Evolutionary conservation across 2,329 filamentous ascomycete genomes (phyloP), one percentile per base, ranked within the genome.

Genomic region (Beauveria sp.): DNA sequence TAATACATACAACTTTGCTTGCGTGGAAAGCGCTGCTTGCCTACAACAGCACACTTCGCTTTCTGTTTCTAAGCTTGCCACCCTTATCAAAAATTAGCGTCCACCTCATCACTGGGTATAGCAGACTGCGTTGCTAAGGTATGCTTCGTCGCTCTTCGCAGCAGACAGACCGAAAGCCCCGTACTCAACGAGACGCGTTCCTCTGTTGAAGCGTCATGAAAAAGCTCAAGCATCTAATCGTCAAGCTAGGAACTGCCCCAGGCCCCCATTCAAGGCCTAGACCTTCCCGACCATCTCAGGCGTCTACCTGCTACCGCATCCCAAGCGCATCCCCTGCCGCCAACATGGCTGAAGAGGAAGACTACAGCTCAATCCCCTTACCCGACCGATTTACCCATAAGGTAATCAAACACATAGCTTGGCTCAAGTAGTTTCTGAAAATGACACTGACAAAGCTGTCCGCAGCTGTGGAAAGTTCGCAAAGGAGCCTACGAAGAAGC

Each of bases 401-500:
- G 79, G 85, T 88, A 68, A 59, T 72, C 65, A 44, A 24, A 26
- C 18, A 24, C 41, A 50, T 40, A 43, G 2, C 7, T 5, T 20
- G 4, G 14, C 34, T 28, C 20, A 16, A 3, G 14, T 48, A 3
- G 3, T 48, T 14, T 14, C 5, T 7, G 9, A 37, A 30, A 24
- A n/a, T 9, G 10, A 6, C 7, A 30, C 30, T 59, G 30, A 59
- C 40, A 47, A 16, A 16, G 7, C 5, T 16, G 12, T 41, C 34
- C 37, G 48, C 50, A 90, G 89, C 85, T 90, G 70, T 99, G 94
- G 94, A 99, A 99, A 82, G 92, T 96, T 47, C 85, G 94, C 70
- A 99, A 99, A 77, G 86, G 86, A 71, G 94, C 87, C 58, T 99
- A 97, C 72, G 94, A 99, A 80, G 91, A 94, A 67, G 92, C 91